phyloP scores from a whole-genome alignment of 2,329 filamentous ascomycete species.

The Aspergillus transmontanensis region DNA sequence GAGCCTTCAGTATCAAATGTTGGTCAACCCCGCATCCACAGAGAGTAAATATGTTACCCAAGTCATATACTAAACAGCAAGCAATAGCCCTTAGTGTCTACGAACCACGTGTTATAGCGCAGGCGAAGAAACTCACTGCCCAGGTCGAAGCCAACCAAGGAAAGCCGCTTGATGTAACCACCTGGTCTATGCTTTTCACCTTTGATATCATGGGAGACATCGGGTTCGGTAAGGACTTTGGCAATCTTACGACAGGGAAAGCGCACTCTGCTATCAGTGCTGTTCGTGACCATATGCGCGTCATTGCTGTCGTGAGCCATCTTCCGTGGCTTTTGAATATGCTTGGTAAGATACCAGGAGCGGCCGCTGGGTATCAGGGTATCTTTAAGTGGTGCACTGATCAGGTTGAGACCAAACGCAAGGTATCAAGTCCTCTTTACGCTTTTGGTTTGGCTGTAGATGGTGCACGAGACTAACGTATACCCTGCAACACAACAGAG shows the following conservation, averaged over 20 bases:
- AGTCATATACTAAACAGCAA: background rate
- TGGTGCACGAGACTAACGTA: background rate
- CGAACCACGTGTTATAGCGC: background rate
- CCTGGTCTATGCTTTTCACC: conserved; percentile 39
- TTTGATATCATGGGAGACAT: conserved; percentile 49
- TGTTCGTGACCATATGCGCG: conserved; percentile 18
- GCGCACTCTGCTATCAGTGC: conserved; percentile 20
- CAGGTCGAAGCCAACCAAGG: background rate
- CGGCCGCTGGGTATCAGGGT: background rate
- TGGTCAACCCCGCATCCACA: background rate
- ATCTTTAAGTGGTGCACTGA: background rate
- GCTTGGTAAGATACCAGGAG: background rate
- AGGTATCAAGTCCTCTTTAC: background rate
- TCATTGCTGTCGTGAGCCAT: conserved; percentile 19
- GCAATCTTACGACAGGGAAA: conserved; percentile 29
- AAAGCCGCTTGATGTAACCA: conserved; percentile 23
- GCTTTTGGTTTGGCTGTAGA: background rate
- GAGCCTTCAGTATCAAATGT: conserved; percentile 17
- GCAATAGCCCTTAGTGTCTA: background rate
- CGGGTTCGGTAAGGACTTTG: conserved; percentile 42
- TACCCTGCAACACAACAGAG: background rate
- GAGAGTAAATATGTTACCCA: no score
- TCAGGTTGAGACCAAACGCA: background rate
- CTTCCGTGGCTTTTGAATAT: conserved; percentile 12
- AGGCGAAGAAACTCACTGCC: background rate